Conservation (phyloP, 495 filamentous ascomycete genomes). For the Xylaria venustula region DNA sequence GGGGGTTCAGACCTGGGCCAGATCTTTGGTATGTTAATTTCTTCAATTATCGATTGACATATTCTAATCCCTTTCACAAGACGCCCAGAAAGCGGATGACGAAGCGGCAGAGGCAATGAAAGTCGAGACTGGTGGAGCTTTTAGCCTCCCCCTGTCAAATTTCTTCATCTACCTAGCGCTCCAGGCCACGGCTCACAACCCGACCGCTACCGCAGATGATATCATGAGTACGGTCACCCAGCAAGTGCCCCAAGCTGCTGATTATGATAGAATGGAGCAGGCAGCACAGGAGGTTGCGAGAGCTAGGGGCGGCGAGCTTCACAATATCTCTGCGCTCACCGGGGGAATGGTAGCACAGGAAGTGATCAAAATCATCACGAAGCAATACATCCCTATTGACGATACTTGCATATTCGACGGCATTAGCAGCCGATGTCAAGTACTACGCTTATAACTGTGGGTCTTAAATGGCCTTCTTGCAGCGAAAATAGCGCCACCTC, state of each 20-base stretch:
- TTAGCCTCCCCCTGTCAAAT: slow-evolving; percentile 56
- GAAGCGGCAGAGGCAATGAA: slow-evolving; percentile 41
- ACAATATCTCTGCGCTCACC: slow-evolving; percentile 88
- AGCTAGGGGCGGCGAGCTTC: slow-evolving; percentile 82
- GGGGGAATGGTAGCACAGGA: slow-evolving; percentile 95
- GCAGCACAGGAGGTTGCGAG: slow-evolving; percentile 67
- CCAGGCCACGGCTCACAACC: slow-evolving; percentile 50
- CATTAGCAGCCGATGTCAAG: slow-evolving; percentile 72
- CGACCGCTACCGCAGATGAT: slow-evolving; percentile 45
- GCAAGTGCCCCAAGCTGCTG: slow-evolving; percentile 43
- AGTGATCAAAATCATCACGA: slow-evolving; percentile 91
- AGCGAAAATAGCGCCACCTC: slow-evolving; percentile 22
- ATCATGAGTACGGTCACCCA: slow-evolving; percentile 41
- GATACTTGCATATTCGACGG: slow-evolving; percentile 95
- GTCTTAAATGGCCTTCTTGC: slow-evolving; percentile 13
- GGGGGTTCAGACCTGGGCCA: slow-evolving; percentile 24
- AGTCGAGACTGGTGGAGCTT: slow-evolving; percentile 29
- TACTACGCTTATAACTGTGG: slow-evolving; percentile 52
- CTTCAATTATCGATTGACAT: slow-evolving; percentile 8
- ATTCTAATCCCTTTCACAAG: slow-evolving; percentile 10
- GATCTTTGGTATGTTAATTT: slow-evolving; percentile 25
- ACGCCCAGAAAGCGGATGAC: slow-evolving; percentile 38
- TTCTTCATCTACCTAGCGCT: slow-evolving; percentile 77
- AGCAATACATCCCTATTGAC: slow-evolving; percentile 94
- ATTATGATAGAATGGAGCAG: slow-evolving; percentile 46